Evolutionary conservation across 176 grass and related monocot species (phyloP).

Genomic region (Paspalum notatum): DNA sequence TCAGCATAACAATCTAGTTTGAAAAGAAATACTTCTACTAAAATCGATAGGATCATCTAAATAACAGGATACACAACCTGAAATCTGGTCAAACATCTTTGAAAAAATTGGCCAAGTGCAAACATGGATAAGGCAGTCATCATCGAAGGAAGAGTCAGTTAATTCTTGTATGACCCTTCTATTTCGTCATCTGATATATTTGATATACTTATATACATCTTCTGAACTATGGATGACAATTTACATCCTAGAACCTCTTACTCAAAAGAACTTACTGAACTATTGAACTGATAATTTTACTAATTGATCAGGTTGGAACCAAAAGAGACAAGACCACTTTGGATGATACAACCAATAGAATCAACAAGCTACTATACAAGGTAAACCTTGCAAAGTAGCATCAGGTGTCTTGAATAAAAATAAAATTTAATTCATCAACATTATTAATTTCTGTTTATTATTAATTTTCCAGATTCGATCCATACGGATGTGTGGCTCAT

Average conservation of each 20-base stretch:
- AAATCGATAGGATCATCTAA: not conserved
- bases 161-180: constrained; percentile 1
- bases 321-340: constrained; percentile 68
- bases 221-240: not conserved
- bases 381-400: constrained; percentile 48
- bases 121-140: not conserved
- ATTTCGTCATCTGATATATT: not conserved
- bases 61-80: not conserved
- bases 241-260: not conserved
- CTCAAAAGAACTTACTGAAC: not conserved
- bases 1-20: constrained; percentile 19
- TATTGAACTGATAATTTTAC: constrained; percentile 23
- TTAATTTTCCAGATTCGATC: constrained; percentile 81
- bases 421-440: not conserved
- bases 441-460: constrained; percentile 32
- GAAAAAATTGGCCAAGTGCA: not conserved
- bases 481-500: constrained; percentile 90
- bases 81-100: not conserved
- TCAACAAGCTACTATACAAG: constrained; percentile 91
- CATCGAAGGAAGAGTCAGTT: not conserved
- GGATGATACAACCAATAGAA: constrained; percentile 82
- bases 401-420: not conserved
- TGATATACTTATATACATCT: not conserved
- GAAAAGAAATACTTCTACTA: not conserved
- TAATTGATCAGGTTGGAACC: constrained; percentile 73